Evolutionary conservation across 805 yeast genomes (phyloP), one percentile per base, ranked within the genome.

Genomic region (Maudiozyma pseudohumilis): DNA sequence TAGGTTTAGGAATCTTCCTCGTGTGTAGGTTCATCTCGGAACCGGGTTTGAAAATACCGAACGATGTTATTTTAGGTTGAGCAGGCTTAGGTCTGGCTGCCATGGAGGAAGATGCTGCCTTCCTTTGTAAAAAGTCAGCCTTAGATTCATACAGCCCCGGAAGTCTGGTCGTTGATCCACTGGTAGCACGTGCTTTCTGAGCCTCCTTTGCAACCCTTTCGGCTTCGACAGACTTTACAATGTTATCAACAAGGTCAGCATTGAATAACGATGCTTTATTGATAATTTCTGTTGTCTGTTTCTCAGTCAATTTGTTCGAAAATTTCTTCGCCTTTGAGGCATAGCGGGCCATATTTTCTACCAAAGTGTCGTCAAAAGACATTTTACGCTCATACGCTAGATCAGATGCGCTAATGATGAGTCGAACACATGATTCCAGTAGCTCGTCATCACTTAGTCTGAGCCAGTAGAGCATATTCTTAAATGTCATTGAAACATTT

Each of bases 361-460:
- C 66, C 33, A 83, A 65, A 1, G 64, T 65, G 3, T 65, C 68
- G 28, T 76, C 78, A 16, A 80, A 66, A 2, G 54, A 51, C 21
- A 80, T 65, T 10, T 69, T 52, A 28, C 77, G 61, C 29, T 74
- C 78, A 22, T 62, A 58, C 0, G 87, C 83, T 31, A 82, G 57
- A 46, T 77, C 82, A 32, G 86, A 65, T 0, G 85, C 75, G 30
- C 72, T 69, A 35, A 77, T 70, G 4, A 83, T 80, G 33, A 86
- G 63, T 18, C 70, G 68, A 5, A 84, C 88, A 65, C 95, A 85
- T 1, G 85, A 72, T 19, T 60, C 64, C 16, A 60, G 42, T 32
- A 89, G 64, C 2, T 86, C 81, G 6, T 73, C 65, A 57, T 88
- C 96, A 41, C 89, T 85, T 33, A 89, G 64, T 41, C 92, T 69